These are phyloP conservation scores for Telfairia occidentalis DNA, from an alignment of 331 rosid genomes.

Conservation along the genomic window DNA sequence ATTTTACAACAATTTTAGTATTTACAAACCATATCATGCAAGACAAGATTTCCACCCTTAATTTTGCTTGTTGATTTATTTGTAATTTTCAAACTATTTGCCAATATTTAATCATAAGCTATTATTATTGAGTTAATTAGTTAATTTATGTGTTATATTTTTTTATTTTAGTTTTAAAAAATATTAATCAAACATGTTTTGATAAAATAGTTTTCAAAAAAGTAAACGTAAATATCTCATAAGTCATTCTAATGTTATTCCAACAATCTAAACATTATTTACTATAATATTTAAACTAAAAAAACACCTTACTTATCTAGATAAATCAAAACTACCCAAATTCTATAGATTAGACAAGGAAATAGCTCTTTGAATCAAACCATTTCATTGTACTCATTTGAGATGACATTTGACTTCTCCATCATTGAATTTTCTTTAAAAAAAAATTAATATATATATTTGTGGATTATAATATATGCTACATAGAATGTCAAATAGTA, in stretches of 20 bases:
- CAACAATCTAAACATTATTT: neutral
- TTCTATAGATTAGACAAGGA: neutral
- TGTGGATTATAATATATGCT: neutral
- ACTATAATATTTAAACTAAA: no score
- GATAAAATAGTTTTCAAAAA: neutral
- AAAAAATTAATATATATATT: neutral
- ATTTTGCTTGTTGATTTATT: neutral
- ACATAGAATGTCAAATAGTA: neutral
- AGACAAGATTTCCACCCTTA: neutral
- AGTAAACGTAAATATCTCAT: neutral
- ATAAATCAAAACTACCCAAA: neutral
- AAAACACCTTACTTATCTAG: neutral
- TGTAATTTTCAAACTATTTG: neutral
- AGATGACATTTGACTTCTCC: neutral
- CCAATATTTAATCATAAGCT: neutral
- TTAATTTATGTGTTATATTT: neutral
- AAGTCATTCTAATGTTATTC: no score
- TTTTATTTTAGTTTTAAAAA: neutral
- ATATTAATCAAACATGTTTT: neutral
- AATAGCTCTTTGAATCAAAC: neutral
- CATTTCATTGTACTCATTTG: neutral
- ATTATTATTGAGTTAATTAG: neutral
- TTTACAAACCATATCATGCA: no score
- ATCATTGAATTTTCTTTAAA: neutral
- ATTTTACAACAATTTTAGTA: no score